These are phyloP conservation scores for Zygosaccharomyces sapae DNA, from an alignment of 1,139 yeast species.

Conservation along the genomic window DNA sequence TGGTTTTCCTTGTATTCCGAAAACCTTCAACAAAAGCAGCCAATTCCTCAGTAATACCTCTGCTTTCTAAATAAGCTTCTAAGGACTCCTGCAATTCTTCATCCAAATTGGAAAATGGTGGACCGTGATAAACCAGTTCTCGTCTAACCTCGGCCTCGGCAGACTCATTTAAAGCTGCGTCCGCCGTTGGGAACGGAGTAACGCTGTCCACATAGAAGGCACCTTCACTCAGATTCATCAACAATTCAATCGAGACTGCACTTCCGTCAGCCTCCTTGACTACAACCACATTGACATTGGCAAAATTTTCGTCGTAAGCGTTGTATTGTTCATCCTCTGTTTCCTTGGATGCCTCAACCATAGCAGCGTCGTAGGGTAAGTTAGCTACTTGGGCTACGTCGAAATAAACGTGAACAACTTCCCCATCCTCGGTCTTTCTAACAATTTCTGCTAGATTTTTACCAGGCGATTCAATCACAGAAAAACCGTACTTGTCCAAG, in stretches of 20 bases:
- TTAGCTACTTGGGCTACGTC: slow-evolving; percentile 79
- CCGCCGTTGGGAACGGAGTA: slow-evolving; percentile 59
- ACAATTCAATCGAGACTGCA: slow-evolving; percentile 67
- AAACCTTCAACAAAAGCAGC: slow-evolving; percentile 74
- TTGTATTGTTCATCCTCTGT: slow-evolving; percentile 47
- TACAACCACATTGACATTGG: slow-evolving; percentile 72
- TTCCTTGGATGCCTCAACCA: slow-evolving; percentile 40
- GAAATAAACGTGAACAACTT: slow-evolving; percentile 71
- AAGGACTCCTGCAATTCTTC: slow-evolving; percentile 77
- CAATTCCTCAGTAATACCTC: slow-evolving; percentile 71
- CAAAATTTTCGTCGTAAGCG: slow-evolving; percentile 53
- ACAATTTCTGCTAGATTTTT: slow-evolving; percentile 67
- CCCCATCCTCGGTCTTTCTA: slow-evolving; percentile 56
- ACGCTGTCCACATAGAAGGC: slow-evolving; percentile 69
- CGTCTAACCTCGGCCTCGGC: slow-evolving; percentile 64
- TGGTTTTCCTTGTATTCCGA: slow-evolving; percentile 80
- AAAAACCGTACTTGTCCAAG: slow-evolving; percentile 52
- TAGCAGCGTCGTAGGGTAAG: slow-evolving; percentile 36
- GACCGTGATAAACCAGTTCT: slow-evolving; percentile 79
- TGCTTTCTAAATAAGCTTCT: slow-evolving; percentile 66
- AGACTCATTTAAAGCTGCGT: slow-evolving; percentile 53
- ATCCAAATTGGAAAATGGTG: slow-evolving; percentile 82
- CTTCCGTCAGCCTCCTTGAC: slow-evolving; percentile 58
- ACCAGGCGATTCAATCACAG: slow-evolving; percentile 52
- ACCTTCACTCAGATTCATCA: slow-evolving; percentile 61